Base-by-base conservation (phyloP, 2,329 filamentous ascomycete genomes). In the Fusarium bulbicola region DNA sequence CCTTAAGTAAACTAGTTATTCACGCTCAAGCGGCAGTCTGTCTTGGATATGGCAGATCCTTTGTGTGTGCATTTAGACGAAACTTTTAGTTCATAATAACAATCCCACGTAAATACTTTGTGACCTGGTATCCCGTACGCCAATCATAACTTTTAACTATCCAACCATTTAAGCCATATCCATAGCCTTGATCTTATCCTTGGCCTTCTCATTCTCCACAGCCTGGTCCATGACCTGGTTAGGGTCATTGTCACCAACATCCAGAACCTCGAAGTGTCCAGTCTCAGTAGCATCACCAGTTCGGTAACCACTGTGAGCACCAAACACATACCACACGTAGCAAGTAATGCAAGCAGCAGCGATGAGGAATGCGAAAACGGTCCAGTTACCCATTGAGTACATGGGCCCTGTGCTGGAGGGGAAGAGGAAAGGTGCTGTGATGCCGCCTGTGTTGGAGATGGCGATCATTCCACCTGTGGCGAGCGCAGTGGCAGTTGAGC, bases 331-430 rank as follows among this genome's bases (percentile, higher is more conserved):
- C 79, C 79, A 81, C 28, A 78, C 74, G 40, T 79, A 80, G 16
- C 73, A 24, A 11, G 79, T 79, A 47, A 79, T 76, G 7, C 64
- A 14, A 11, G 70, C 76, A 7, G 79, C 76, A 8, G 71, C 49
- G 16, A 76, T 63, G 13, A 80, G 78, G 67, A 80, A 80, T 14
- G 70, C 77, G 36, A 80, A 81, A 7, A 81, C 78, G 18, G 79
- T 81, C 79, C 79, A 80, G 74, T 81, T 80, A 32, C 79, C 79
- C 79, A 79, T 80, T 3, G 75, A 72, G 67, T 81, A 80, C 78
- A 80, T 79, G 54, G 79, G 79, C 1, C 70, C 74, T 21, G 76
- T 77, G 65, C 43, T 70, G 60, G 77, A 67, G 7, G 79, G 79
- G 73, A 81, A 81, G 21, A 81, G 69, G 72, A 81, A 81, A 11